Evolutionary conservation across 169 alveolate genomes (phyloP).

Genomic region (Plasmodium knowlesi): DNA sequence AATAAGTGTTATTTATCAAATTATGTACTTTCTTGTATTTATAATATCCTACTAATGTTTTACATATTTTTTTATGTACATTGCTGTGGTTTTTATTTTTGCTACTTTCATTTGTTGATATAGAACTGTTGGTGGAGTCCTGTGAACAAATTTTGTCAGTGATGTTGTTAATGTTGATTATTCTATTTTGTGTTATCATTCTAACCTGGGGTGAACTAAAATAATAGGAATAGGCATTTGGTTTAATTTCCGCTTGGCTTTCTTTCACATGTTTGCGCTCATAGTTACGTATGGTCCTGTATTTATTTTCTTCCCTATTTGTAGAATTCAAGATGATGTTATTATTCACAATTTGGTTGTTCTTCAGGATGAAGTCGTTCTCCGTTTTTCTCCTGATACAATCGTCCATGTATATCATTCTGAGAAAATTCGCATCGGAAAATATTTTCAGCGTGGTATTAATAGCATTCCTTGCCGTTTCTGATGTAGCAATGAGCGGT

Average conservation of each 20-base stretch:
- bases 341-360: slow-evolving; percentile 17
- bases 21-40: slow-evolving; percentile 57
- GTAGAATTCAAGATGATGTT: not conserved
- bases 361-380: slow-evolving; percentile 11
- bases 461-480: slow-evolving; percentile 54
- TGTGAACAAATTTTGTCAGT: slow-evolving; percentile 10
- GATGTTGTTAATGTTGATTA: slow-evolving; percentile 18
- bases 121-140: slow-evolving; percentile 53
- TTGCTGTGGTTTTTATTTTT: not conserved
- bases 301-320: slow-evolving; percentile 4
- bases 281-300: not conserved
- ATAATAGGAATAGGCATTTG: slow-evolving; percentile 52
- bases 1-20: slow-evolving; percentile 54
- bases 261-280: not conserved
- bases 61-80: slow-evolving; percentile 37
- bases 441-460: slow-evolving; percentile 52
- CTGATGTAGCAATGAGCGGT: slow-evolving; percentile 62
- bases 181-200: slow-evolving; percentile 21
- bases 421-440: slow-evolving; percentile 43
- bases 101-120: not conserved
- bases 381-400: slow-evolving; percentile 20
- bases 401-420: slow-evolving; percentile 15
- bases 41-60: slow-evolving; percentile 54
- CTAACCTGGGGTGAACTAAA: slow-evolving; percentile 26
- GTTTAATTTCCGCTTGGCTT: slow-evolving; percentile 8